Evolutionary conservation across 768 basidiomycete genomes (phyloP), one percentile per base, ranked within the genome.

Genomic region (Kwoniella mangroviensis): DNA sequence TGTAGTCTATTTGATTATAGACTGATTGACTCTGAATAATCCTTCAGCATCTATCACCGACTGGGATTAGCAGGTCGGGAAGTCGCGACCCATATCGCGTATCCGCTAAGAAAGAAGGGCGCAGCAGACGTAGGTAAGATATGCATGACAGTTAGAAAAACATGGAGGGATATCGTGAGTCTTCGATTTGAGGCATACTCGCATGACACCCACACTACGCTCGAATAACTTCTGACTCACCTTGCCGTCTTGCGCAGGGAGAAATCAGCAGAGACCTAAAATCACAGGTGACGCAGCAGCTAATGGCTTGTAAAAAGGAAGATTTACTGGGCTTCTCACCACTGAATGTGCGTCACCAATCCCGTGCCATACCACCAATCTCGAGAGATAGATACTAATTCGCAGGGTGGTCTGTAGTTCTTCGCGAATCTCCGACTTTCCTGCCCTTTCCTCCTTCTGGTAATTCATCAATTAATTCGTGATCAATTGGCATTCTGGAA

Each of bases 291-390:
- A 19, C 26, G 19, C 51, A 63, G 5, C 41, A 67, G n/a, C 57
- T 77, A 2, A 53, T 26, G 5, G 34, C 41, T 3, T 70, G 65
- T 34, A 52, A 60, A 4, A 49, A 43, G 22, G 62, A 72, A 15
- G 60, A 60, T 22, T 12, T 73, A 24, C 19, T 73, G 13, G 74
- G 73, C 4, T 77, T 77, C 54, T 77, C 76, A 12, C 76, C 76
- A 28, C 13, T 77, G 45, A 76, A 73, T 43, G 72, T 71, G 28
- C 63, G 74, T 63, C 7, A 21, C 54, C 22, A 52, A 24, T 11
- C 24, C 28, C 42, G n/a, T 4, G 12, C 19, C 17, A 22, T 53
- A 19, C 11, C 10, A 6, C 1, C 6, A 1, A 34, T 34, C 34
- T 6, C 34, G 6, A 34, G 34, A 6, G 34, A 34, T 34, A 34